Evolutionary conservation across 805 yeast species (phyloP).

Genomic region (Yamadazyma ubonensis): DNA sequence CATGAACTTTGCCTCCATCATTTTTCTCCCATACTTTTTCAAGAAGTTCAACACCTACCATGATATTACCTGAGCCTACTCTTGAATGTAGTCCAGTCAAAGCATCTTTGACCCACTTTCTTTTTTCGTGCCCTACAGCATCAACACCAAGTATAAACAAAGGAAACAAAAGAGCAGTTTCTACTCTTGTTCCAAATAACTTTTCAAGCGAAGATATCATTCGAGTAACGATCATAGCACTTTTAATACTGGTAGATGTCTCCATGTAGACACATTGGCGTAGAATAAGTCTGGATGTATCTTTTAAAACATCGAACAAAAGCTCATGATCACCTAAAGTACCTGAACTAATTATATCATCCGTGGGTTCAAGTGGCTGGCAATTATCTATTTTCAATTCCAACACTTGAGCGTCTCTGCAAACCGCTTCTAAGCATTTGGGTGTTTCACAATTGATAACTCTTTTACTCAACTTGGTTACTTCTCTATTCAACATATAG

Average conservation of each 20-base stretch:
- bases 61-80: slow-evolving; percentile 5
- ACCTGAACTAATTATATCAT: neutral
- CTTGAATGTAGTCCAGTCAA: neutral
- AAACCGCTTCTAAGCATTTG: neutral
- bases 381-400: slow-evolving; percentile 1
- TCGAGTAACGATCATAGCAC: neutral
- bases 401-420: neutral
- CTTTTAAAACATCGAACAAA: slow-evolving; percentile 2
- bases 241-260: neutral
- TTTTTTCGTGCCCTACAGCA: neutral
- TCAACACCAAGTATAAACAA: slow-evolving; percentile 6
- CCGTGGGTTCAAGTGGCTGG: slow-evolving; percentile 2
- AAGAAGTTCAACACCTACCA: slow-evolving; percentile 2
- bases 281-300: slow-evolving; percentile 1
- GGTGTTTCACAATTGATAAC: neutral
- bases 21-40: slow-evolving; percentile 5
- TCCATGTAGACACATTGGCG: slow-evolving; percentile 7
- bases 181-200: slow-evolving; percentile 1
- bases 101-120: slow-evolving; percentile 2
- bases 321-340: neutral
- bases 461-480: neutral
- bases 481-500: slow-evolving; percentile 3
- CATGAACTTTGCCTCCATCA: neutral
- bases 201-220: neutral
- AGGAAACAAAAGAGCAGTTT: slow-evolving; percentile 5